A percentile compares a stretch with the other conserved stretches of the same genome.
Evolutionary conservation across 345 rosid genomes (phyloP).

Genomic region (Eucalyptus leucophloia): DNA sequence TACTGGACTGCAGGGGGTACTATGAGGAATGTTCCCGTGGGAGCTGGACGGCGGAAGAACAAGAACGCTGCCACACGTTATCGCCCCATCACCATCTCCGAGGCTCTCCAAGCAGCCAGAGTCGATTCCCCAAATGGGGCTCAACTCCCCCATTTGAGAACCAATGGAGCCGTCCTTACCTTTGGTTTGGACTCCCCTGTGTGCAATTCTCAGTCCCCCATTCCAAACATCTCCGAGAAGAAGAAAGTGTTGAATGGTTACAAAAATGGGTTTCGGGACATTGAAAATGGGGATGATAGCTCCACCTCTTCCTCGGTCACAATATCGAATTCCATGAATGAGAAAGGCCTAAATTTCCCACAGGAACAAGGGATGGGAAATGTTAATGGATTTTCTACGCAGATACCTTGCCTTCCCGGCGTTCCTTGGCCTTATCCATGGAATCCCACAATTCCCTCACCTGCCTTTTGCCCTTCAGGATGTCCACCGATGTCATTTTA

Average conservation of each 20-base stretch:
- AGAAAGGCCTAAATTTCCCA: constrained; percentile 5
- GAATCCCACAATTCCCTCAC: constrained; percentile 44
- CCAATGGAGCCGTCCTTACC: constrained; percentile 46
- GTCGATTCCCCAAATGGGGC: constrained; percentile 29
- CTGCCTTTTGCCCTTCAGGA: constrained; percentile 44
- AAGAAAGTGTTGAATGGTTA: constrained; percentile 23
- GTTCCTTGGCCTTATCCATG: constrained; percentile 86
- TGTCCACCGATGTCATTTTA: constrained; percentile 52
- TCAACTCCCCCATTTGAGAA: constrained; percentile 20
- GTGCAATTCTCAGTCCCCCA: constrained; percentile 28
- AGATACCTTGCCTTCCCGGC: constrained; percentile 36
- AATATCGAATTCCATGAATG: constrained; percentile 17
- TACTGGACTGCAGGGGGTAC: constrained; percentile 96
- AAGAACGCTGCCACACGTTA: constrained; percentile 55
- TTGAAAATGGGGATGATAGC: constrained; percentile 44
- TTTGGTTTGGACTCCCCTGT: constrained; percentile 33
- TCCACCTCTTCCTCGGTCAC: constrained; percentile 46
- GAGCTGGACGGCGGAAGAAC: constrained; percentile 91
- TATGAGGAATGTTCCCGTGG: constrained; percentile 86
- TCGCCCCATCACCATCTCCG: constrained; percentile 65
- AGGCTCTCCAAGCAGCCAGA: constrained; percentile 53
- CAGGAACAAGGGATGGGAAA: constrained; percentile 18
- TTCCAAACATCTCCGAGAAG: constrained; percentile 26
- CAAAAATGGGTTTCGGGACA: constrained; percentile 15
- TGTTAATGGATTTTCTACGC: constrained; percentile 32